Evolutionary conservation across 768 basidiomycete species (phyloP).

Genomic region (Russula griseocarnosa): DNA sequence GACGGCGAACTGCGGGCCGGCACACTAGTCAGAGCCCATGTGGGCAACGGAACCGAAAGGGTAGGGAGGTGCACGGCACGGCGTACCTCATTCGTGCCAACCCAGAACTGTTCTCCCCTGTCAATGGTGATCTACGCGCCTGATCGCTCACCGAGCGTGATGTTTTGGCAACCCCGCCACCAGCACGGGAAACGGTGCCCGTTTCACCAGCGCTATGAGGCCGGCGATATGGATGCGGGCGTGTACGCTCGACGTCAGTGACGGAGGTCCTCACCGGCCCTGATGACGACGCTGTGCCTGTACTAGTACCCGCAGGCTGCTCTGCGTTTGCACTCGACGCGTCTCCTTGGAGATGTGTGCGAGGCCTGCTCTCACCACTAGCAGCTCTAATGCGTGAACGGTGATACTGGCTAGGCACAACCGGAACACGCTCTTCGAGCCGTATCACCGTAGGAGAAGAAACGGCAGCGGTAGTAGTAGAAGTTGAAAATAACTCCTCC

Average conservation of each 20-base stretch:
- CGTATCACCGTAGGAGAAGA: constrained; percentile 26
- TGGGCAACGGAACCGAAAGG: background rate
- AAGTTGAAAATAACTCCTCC: constrained; percentile 21
- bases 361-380: constrained; percentile 24
- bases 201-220: constrained; percentile 23
- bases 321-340: constrained; percentile 17
- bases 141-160: constrained; percentile 24
- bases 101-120: constrained; percentile 11
- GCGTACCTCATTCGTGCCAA: constrained; percentile 29
- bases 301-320: constrained; percentile 16
- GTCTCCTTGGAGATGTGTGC: constrained; percentile 22
- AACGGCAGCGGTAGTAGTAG: constrained; percentile 11
- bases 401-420: constrained; percentile 27
- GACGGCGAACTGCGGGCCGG: constrained; percentile 24
- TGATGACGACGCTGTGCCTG: constrained; percentile 13
- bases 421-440: constrained; percentile 28
- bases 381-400: constrained; percentile 21
- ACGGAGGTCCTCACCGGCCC: constrained; percentile 20
- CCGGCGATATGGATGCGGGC: constrained; percentile 27
- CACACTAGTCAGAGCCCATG: constrained; percentile 7
- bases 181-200: constrained; percentile 3
- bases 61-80: background rate
- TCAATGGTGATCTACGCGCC: constrained; percentile 15
- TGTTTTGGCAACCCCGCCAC: constrained; percentile 1
- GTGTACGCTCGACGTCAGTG: constrained; percentile 22